Conservation (phyloP, 306 rosid genomes). For the Lathyrus tuberosus region DNA sequence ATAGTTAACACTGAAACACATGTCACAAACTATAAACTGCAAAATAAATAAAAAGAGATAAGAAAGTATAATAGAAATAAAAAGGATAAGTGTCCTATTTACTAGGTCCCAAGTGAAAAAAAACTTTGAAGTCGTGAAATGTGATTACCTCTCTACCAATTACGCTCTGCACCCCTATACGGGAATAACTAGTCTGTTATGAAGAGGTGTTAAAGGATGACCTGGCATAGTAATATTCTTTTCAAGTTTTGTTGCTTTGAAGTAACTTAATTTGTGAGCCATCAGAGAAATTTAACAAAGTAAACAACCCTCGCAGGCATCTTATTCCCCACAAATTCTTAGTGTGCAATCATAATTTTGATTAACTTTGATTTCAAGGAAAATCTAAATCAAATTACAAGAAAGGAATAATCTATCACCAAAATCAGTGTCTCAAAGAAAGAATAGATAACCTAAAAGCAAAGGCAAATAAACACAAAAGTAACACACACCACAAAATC, state of each 20-base stretch:
- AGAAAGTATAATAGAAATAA: too few relatives aligned
- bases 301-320: not conserved
- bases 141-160: too few relatives aligned
- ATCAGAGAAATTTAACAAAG: conserved; percentile 23
- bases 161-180: too few relatives aligned
- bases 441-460: conserved; percentile 16
- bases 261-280: conserved; percentile 16
- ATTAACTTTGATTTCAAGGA: not conserved
- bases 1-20: too few relatives aligned
- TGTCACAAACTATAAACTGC: too few relatives aligned
- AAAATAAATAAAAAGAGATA: too few relatives aligned
- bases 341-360: conserved; percentile 22
- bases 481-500: conserved; percentile 15
- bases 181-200: too few relatives aligned
- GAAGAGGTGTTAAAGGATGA: not conserved
- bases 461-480: conserved; percentile 14
- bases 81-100: too few relatives aligned
- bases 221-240: not conserved
- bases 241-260: not conserved
- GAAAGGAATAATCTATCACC: not conserved
- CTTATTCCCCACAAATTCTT: conserved; percentile 23
- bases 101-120: too few relatives aligned
- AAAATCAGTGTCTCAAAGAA: conserved; percentile 23
- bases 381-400: conserved; percentile 31
- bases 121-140: too few relatives aligned